Conservation (phyloP, 2,329 filamentous ascomycete genomes). For the Xylariaceae sp. region DNA sequence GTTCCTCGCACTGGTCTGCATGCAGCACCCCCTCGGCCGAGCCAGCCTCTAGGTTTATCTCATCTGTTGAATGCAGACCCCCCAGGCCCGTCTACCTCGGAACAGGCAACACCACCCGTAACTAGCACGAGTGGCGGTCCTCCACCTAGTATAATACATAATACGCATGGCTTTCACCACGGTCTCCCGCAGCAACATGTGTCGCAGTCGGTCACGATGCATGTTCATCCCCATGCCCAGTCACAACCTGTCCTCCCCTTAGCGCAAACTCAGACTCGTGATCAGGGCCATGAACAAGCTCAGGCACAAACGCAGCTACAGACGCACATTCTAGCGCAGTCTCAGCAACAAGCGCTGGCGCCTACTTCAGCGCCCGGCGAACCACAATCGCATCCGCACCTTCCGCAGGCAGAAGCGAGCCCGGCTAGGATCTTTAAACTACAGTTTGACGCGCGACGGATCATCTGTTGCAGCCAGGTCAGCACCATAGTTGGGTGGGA, state of each 20-base stretch:
- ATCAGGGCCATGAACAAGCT: constrained; percentile 19
- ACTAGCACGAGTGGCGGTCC: constrained; percentile 4
- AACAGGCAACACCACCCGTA: background rate
- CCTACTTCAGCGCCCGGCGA: constrained; percentile 36
- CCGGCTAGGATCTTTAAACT: constrained; percentile 85
- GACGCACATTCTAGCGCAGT: constrained; percentile 34
- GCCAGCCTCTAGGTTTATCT: constrained; percentile 21
- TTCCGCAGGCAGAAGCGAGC: constrained; percentile 52
- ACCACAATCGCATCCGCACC: constrained; percentile 49
- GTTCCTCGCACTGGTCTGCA: constrained; percentile 8
- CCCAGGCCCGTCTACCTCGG: constrained; percentile 12
- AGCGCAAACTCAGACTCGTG: constrained; percentile 15
- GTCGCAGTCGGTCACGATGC: constrained; percentile 7
- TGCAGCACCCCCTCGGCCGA: constrained; percentile 15
- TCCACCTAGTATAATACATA: constrained; percentile 15
- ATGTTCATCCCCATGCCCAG: constrained; percentile 6
- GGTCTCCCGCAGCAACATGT: constrained; percentile 1
- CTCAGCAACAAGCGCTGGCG: constrained; percentile 2
- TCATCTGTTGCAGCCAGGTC: constrained; percentile 94
- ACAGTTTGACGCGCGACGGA: constrained; percentile 91
- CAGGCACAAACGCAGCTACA: constrained; percentile 39
- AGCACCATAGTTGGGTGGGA: constrained; percentile 96
- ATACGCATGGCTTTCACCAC: constrained; percentile 16
- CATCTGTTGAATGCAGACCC: constrained; percentile 19
- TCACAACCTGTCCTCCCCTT: background rate